Evolutionary conservation across 805 yeast genomes (phyloP).

Genomic region (Lipomyces japonicus): DNA sequence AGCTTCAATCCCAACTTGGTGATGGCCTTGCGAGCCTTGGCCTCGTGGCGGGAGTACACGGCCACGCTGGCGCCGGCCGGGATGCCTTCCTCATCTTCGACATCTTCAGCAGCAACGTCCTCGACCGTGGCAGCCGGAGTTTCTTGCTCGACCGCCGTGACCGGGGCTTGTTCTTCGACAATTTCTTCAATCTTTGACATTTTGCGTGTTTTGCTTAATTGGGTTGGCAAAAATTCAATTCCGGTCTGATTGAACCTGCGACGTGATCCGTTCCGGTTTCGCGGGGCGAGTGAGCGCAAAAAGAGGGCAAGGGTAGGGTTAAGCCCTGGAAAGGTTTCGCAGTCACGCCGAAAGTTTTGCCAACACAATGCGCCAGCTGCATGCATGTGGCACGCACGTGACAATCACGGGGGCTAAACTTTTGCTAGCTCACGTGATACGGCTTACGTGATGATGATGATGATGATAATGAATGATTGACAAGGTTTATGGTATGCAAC

Average conservation of each 20-base stretch:
- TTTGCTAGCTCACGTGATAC: too few species aligned
- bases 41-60: slow-evolving; percentile 83
- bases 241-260: neutral
- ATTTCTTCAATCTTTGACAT: slow-evolving; percentile 31
- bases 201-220: slow-evolving; percentile 17
- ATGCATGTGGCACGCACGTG: too few species aligned
- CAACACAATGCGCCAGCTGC: too few species aligned
- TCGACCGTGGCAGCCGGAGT: slow-evolving; percentile 1
- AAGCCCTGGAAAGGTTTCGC: too few species aligned
- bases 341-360: too few species aligned
- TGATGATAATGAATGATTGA: neutral
- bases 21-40: slow-evolving; percentile 90
- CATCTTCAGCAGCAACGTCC: slow-evolving; percentile 38
- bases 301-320: too few species aligned
- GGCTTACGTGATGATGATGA: slow-evolving; percentile 2
- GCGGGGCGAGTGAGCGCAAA: too few species aligned
- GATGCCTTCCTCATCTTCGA: slow-evolving; percentile 43
- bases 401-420: too few species aligned
- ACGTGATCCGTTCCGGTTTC: too few species aligned
- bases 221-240: neutral
- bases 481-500: neutral
- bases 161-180: slow-evolving; percentile 27
- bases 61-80: slow-evolving; percentile 82
- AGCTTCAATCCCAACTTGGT: slow-evolving; percentile 84
- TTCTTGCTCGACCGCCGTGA: slow-evolving; percentile 17